Evolutionary conservation across 306 rosid genomes (phyloP).

Genomic region (Prunus mira): DNA sequence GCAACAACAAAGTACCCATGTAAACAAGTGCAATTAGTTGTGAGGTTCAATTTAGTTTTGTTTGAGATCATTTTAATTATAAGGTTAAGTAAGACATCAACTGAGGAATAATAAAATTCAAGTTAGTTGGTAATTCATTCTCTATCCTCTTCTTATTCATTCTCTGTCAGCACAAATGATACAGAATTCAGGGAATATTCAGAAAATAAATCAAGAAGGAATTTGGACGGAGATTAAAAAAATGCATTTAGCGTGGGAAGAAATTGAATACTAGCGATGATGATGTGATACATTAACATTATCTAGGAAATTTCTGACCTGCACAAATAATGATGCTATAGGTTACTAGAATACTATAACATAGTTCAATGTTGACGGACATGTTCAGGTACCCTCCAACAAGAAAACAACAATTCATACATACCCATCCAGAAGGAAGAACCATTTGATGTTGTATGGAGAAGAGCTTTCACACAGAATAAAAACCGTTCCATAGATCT

Average conservation of each 20-base stretch:
- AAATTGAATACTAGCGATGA: not conserved
- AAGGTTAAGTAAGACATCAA: not conserved
- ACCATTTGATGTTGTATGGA: slow-evolving; percentile 33
- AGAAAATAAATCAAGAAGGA: too few species aligned
- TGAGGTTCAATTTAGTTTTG: not conserved
- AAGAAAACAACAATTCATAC: not conserved
- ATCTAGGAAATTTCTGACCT: not conserved
- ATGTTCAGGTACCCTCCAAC: too few species aligned
- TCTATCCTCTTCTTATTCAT: too few species aligned
- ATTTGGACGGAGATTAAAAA: not conserved
- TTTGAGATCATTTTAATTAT: not conserved
- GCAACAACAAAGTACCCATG: not conserved
- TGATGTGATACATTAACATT: not conserved
- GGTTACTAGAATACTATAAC: not conserved
- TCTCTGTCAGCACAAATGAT: too few species aligned
- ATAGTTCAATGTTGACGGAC: not conserved
- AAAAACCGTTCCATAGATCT: slow-evolving; percentile 43
- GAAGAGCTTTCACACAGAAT: slow-evolving; percentile 42
- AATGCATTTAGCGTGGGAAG: not conserved
- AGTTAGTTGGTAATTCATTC: too few species aligned
- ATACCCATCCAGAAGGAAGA: slow-evolving; percentile 47
- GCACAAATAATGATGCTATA: not conserved
- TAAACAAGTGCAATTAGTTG: not conserved
- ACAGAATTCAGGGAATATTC: too few species aligned
- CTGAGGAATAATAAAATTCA: not conserved